Evolutionary conservation across 2,329 filamentous ascomycete species (phyloP).

Genomic region (Fusarium vanettenii): DNA sequence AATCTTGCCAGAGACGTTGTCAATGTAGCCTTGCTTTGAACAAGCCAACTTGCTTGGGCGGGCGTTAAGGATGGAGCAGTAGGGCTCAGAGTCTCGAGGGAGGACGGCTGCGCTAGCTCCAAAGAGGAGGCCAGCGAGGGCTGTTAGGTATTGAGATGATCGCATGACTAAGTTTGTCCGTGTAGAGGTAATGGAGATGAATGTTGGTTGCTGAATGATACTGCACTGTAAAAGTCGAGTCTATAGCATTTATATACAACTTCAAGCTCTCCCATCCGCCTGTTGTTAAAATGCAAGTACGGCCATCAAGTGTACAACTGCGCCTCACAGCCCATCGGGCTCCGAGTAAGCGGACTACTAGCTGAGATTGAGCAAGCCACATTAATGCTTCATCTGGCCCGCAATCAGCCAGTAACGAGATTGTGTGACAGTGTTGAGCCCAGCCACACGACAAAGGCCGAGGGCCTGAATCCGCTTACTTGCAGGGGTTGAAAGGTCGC

Average conservation of each 20-base stretch:
- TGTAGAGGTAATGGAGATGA: background rate
- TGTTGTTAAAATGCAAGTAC: background rate
- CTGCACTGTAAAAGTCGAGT: too few species aligned
- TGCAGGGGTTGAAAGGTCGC: background rate
- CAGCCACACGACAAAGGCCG: background rate
- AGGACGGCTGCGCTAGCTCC: background rate
- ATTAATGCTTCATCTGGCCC: background rate
- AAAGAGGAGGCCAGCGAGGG: background rate
- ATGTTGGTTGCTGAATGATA: background rate
- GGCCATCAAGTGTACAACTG: background rate
- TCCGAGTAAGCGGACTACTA: background rate
- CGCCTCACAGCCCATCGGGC: background rate
- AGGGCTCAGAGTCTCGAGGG: background rate
- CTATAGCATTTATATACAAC: background rate
- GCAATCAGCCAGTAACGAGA: background rate
- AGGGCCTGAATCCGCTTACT: background rate
- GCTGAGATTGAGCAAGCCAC: background rate
- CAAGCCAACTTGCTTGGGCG: background rate
- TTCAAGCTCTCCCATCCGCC: background rate
- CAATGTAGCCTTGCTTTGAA: background rate
- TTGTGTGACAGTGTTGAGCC: background rate
- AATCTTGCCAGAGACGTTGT: background rate
- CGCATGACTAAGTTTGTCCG: background rate
- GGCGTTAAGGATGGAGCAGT: background rate
- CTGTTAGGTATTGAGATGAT: background rate